Conservation (phyloP, 2,329 filamentous ascomycete species). For the Trichoderma gracile region DNA sequence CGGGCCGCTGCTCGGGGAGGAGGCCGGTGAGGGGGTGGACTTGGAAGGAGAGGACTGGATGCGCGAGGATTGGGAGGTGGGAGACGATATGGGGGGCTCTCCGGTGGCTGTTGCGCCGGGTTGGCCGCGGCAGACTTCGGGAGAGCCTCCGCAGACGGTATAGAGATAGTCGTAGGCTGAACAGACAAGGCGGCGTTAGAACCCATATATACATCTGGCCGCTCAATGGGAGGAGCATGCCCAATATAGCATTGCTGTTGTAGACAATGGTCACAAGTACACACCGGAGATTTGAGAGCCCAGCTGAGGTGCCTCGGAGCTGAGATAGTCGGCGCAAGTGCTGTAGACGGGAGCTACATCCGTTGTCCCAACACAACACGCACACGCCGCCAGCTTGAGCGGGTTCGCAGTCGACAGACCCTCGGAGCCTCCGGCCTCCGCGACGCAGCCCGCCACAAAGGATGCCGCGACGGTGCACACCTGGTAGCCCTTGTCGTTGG, state of each 20-base stretch:
- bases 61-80: not conserved
- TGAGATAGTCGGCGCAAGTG: slow-evolving; percentile 36
- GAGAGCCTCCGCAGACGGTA: slow-evolving; percentile 28
- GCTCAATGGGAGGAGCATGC: not conserved
- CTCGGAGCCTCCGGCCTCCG: slow-evolving; percentile 30
- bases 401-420: slow-evolving; percentile 32
- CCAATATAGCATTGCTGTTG: too few relatives aligned
- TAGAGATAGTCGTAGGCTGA: slow-evolving; percentile 35
- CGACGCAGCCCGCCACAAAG: slow-evolving; percentile 32
- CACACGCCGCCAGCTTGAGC: slow-evolving; percentile 33
- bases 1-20: slow-evolving; percentile 12
- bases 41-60: not conserved
- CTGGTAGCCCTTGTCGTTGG: slow-evolving; percentile 32
- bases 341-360: slow-evolving; percentile 34
- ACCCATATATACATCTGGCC: too few relatives aligned
- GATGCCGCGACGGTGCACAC: slow-evolving; percentile 31
- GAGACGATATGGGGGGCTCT: not conserved
- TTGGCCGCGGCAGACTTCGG: slow-evolving; percentile 2
- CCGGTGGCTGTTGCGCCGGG: not conserved
- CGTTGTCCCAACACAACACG: slow-evolving; percentile 33
- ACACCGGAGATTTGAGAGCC: slow-evolving; percentile 32
- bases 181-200: not conserved
- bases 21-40: slow-evolving; percentile 8
- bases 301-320: slow-evolving; percentile 30
- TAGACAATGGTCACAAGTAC: slow-evolving; percentile 23